Evolutionary conservation across 2,329 filamentous ascomycete species (phyloP).

Genomic region (Simplicillium aogashimaense): DNA sequence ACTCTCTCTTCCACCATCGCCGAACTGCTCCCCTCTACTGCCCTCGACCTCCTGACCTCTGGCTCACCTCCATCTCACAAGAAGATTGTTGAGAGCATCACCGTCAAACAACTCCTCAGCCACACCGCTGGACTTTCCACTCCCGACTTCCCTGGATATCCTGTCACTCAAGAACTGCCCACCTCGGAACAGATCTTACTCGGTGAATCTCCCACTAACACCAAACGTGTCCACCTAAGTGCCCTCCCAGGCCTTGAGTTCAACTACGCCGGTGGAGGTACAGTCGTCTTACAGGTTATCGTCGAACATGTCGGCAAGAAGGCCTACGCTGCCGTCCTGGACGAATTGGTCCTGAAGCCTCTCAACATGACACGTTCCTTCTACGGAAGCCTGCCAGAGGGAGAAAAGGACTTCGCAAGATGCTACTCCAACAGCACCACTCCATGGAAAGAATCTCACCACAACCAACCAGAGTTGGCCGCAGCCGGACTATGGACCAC

Average conservation of each 20-base stretch:
- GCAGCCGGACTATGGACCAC: constrained; percentile 13
- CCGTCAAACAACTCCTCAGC: constrained; percentile 9
- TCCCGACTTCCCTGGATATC: constrained; percentile 7
- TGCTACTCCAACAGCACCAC: constrained; percentile 5
- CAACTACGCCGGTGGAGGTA: constrained; percentile 9
- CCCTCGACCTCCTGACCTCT: constrained; percentile 3
- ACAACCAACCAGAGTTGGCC: constrained; percentile 7
- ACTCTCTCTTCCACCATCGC: constrained; percentile 4
- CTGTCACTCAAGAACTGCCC: constrained; percentile 1
- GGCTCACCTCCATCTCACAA: constrained; percentile 1
- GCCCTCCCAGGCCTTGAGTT: constrained; percentile 5
- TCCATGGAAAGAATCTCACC: constrained; percentile 2
- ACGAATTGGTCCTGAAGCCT: constrained; percentile 7
- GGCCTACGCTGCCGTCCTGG: constrained; percentile 6
- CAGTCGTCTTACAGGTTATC: constrained; percentile 8
- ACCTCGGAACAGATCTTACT: constrained; percentile 5
- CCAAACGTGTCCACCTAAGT: constrained; percentile 3
- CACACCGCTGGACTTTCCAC: constrained; percentile 10
- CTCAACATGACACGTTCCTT: constrained; percentile 9
- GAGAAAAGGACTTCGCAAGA: constrained; percentile 6
- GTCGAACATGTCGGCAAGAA: constrained; percentile 7
- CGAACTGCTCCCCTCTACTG: constrained; percentile 5
- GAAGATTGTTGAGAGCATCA: constrained; percentile 5
- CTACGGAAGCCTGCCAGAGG: constrained; percentile 3
- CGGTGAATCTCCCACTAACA: constrained; percentile 8